These are phyloP conservation scores for Exophiala phaeomuriformis DNA, from an alignment of 2,329 filamentous ascomycete species.

Conservation along the genomic window DNA sequence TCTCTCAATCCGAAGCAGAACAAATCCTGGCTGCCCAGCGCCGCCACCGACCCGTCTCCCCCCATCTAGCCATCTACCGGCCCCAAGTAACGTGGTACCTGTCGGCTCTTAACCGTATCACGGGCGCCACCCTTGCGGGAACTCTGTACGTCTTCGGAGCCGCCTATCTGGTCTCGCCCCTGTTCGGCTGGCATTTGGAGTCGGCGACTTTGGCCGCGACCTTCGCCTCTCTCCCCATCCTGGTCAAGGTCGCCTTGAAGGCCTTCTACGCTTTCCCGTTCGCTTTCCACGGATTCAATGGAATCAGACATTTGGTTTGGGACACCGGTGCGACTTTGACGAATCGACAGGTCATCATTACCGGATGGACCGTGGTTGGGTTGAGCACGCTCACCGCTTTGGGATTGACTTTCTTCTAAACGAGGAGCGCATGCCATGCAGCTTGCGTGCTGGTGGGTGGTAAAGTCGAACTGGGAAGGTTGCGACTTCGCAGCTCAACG, in stretches of 20 bases:
- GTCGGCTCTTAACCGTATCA: slow-evolving; percentile 72
- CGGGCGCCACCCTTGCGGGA: slow-evolving; percentile 65
- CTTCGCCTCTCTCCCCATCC: slow-evolving; percentile 55
- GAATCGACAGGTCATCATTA: slow-evolving; percentile 54
- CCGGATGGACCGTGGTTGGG: slow-evolving; percentile 24
- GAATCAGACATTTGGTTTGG: slow-evolving; percentile 65
- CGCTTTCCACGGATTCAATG: slow-evolving; percentile 61
- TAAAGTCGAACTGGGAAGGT: too few species aligned
- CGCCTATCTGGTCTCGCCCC: slow-evolving; percentile 72
- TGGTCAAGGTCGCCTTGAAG: slow-evolving; percentile 55
- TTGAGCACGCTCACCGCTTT: slow-evolving; percentile 18
- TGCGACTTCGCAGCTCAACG: too few species aligned
- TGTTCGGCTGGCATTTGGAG: slow-evolving; percentile 65
- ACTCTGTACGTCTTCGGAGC: slow-evolving; percentile 71
- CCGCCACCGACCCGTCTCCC: slow-evolving; percentile 69
- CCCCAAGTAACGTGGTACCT: slow-evolving; percentile 78
- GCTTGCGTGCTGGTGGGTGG: not conserved
- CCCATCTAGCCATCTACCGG: slow-evolving; percentile 80
- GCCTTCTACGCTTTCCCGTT: slow-evolving; percentile 55
- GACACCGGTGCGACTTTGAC: slow-evolving; percentile 56
- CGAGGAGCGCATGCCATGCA: not conserved
- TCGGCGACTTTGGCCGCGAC: slow-evolving; percentile 56
- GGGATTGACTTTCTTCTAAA: slow-evolving; percentile 19
- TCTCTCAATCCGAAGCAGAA: slow-evolving; percentile 49
- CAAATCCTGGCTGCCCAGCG: slow-evolving; percentile 75